Evolutionary conservation across 352 stramenopile species (phyloP), one percentile per base, ranked within the genome.

Genomic region (Blastocystis sp.): DNA sequence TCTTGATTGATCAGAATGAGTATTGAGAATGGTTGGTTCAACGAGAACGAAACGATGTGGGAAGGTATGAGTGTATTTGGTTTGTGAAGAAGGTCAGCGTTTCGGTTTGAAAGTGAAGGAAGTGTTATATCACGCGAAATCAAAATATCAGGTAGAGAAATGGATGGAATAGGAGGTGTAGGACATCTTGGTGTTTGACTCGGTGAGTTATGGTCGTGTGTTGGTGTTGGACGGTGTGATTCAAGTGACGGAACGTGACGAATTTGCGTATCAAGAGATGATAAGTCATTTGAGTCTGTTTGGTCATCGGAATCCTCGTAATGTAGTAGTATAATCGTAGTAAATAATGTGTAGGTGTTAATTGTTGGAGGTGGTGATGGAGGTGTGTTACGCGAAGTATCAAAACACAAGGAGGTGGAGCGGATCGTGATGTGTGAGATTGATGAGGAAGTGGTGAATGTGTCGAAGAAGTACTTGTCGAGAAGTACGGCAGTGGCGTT

Each of bases 261-360:
- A 99, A 89, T 97, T 97, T 88, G 90, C 94, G 56, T 99, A 99
- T 90, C 96, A 99, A 90, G 96, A 99, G 91, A 98, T 98, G 95
- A 98, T 99, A 89, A 92, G 94, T 21, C 95, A 99, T 89, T 90
- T 99, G 71, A 95, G 96, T 9, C 91, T 98, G 78, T 98, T 96
- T 88, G 91, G 94, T 36, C 95, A 98, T 89, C 91, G 91, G 29
- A 90, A 94, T 88, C 96, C 96, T 34, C 97, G 97, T 89, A 93
- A 91, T 84, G 93, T 97, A 36, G 11, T n/a, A 51, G 11, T n/a
- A 6, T 11, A 6, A 1, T 53, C 0, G 0, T 11, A 38, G 11
- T 48, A 7, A n/a, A 1, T 57, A 0, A 71, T 81, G 11, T 51
- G 1, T 77, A 88, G 71, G 92, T 94, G 64, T 90, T 99, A 27